Base-by-base conservation (phyloP, 2,329 filamentous ascomycete genomes). In the Colletotrichum spaethianum region DNA sequence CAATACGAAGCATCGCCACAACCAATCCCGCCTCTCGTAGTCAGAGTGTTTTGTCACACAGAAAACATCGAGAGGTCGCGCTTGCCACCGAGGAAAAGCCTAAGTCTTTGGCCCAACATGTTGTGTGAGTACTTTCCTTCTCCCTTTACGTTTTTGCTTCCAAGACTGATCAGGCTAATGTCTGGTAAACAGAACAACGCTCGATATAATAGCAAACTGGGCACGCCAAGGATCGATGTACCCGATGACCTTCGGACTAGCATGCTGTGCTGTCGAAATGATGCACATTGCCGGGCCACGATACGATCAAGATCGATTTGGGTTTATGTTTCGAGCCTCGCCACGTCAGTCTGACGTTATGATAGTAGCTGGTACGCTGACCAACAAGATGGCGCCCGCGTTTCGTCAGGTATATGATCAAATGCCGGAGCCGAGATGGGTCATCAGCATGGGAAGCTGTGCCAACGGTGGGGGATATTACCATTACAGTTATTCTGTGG, bases 331-430 rank as follows among this genome's bases (percentile, higher is more conserved):
- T 89, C 92, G 94, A 77, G 94, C 94, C 69, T 96, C 93, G 14
- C 94, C 94, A 2, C 92, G 94, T 74, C 94, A 97, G 83, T 93
- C 94, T 73, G 94, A 97, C 82, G 93, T 97, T 75, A 96, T 97
- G 94, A 96, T 97, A 78, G 94, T 97, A 26, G 94, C 95, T 28
- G 95, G 95, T 71, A 98, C 95, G 33, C 89, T 98, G 73, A 97
- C 94, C 76, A 98, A 98, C 88, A 98, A 98, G 87, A 98, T 98
- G 95, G 94, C 94, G 0, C 94, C 95, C 2, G 95, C 95, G 38
- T 86, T 98, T 79, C 89, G 95, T 82, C 94, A 96, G 84, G 93
- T 96, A 73, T 98, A 98, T 85, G 95, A 98, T 83, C 95, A 97
- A 86, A 97, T 97, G 94, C 94, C 94, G 36, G 94, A 97, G 38